Percentiles rank a stretch among this genome's conserved stretches.
phyloP scores from a whole-genome alignment of 2,329 filamentous ascomycete genomes.

The Aspergillus tanneri region DNA sequence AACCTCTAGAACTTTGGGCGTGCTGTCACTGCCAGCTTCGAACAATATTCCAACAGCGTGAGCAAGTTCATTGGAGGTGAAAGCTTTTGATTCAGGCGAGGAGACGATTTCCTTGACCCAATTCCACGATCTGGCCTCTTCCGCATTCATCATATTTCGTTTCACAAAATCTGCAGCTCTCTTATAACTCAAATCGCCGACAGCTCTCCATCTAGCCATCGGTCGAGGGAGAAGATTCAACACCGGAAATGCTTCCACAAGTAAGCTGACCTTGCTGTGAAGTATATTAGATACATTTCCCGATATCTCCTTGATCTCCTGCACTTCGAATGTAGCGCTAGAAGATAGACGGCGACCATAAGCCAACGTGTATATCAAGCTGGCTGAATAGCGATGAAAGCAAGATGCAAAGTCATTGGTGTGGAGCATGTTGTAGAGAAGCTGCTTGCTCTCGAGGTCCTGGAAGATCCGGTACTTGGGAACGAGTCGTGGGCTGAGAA shows the following conservation, averaged over 20 bases:
- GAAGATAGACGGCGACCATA: constrained; percentile 16
- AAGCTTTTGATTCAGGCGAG: too few relatives aligned
- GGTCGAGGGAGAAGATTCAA: constrained; percentile 6
- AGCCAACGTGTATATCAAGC: constrained; percentile 13
- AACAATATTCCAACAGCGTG: not conserved
- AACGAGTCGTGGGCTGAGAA: not conserved
- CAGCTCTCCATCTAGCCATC: constrained; percentile 6
- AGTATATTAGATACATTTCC: constrained; percentile 32
- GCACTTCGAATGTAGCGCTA: constrained; percentile 1
- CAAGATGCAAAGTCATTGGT: constrained; percentile 10
- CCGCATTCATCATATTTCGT: not conserved
- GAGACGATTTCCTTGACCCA: not conserved
- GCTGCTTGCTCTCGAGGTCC: constrained; percentile 15
- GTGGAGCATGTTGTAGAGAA: constrained; percentile 15
- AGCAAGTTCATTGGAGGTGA: too few relatives aligned
- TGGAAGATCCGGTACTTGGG: constrained; percentile 13
- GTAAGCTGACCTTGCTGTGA: not conserved
- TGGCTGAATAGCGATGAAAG: constrained; percentile 14
- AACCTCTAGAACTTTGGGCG: not conserved
- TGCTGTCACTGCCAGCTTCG: constrained; percentile 6
- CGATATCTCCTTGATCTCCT: constrained; percentile 26
- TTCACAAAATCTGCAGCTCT: not conserved
- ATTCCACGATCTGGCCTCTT: constrained; percentile 6
- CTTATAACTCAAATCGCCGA: not conserved
- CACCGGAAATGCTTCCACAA: constrained; percentile 10